Conservation (phyloP, 108 stramenopile species). For the Stephanodiscus minutulus region DNA sequence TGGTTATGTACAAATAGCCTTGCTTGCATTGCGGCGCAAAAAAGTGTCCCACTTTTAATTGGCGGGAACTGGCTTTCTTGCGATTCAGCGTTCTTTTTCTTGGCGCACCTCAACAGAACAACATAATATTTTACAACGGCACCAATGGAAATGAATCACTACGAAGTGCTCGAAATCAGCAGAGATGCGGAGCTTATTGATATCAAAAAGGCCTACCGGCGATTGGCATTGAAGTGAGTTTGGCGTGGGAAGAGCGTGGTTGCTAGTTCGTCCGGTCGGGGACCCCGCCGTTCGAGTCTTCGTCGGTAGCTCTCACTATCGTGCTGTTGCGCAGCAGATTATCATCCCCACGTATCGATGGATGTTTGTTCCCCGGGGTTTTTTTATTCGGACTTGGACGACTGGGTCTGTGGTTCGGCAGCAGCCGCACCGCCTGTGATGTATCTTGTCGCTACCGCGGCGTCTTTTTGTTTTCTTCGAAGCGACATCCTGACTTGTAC, state of each 20-base stretch:
- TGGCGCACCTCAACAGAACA: too few relatives aligned
- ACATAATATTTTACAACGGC: too few relatives aligned
- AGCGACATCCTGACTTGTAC: too few relatives aligned
- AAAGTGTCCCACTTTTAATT: too few relatives aligned
- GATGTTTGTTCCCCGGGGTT: neutral
- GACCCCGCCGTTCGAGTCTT: too few relatives aligned
- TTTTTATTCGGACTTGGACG: neutral
- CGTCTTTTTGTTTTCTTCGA: neutral
- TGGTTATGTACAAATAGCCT: too few relatives aligned
- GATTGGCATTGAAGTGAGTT: slow-evolving; percentile 50
- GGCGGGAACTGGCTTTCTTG: too few relatives aligned
- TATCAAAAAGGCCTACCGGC: slow-evolving; percentile 87
- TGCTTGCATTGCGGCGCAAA: too few relatives aligned
- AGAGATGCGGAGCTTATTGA: slow-evolving; percentile 69
- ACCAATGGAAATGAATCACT: slow-evolving; percentile 40
- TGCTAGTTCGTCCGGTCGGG: too few relatives aligned
- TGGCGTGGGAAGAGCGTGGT: neutral
- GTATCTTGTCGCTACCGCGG: too few relatives aligned
- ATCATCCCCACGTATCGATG: neutral
- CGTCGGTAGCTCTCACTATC: too few relatives aligned
- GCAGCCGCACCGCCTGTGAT: neutral
- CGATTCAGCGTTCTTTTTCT: too few relatives aligned
- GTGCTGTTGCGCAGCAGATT: neutral
- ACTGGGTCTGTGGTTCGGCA: neutral
- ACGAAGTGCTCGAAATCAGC: slow-evolving; percentile 78